These are phyloP conservation scores for Chrysoporthe cubensis DNA, from an alignment of 2,329 filamentous ascomycete genomes.

Conservation along the genomic window DNA sequence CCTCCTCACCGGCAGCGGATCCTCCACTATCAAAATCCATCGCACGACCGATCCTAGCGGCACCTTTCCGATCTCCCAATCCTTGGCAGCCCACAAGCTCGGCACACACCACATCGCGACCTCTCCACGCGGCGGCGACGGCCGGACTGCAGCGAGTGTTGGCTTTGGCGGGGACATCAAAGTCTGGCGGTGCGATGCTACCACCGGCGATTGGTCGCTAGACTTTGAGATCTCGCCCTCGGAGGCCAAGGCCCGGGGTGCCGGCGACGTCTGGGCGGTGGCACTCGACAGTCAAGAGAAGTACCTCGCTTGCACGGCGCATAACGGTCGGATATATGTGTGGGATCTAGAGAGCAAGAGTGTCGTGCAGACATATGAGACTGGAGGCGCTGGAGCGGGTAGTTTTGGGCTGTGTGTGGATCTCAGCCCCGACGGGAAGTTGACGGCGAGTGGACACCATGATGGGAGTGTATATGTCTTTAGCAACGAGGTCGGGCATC, in stretches of 20 bases:
- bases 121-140: slow-evolving; percentile 57
- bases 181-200: slow-evolving; percentile 74
- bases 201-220: slow-evolving; percentile 57
- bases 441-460: slow-evolving; percentile 91
- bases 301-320: slow-evolving; percentile 84
- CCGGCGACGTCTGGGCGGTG: slow-evolving; percentile 81
- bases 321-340: slow-evolving; percentile 86
- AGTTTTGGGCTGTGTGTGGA: slow-evolving; percentile 91
- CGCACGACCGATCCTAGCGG: slow-evolving; percentile 67
- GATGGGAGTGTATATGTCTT: slow-evolving; percentile 93
- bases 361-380: slow-evolving; percentile 75
- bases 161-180: slow-evolving; percentile 91
- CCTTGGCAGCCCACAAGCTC: slow-evolving; percentile 80
- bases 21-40: slow-evolving; percentile 80
- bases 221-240: slow-evolving; percentile 48
- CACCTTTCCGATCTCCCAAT: slow-evolving; percentile 75
- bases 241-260: slow-evolving; percentile 35
- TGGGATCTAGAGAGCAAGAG: slow-evolving; percentile 70
- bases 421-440: slow-evolving; percentile 75
- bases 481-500: slow-evolving; percentile 84
- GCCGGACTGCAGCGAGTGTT: slow-evolving; percentile 75
- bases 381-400: slow-evolving; percentile 56
- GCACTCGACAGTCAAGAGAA: slow-evolving; percentile 82
- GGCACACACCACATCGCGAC: slow-evolving; percentile 90
- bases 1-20: slow-evolving; percentile 83